phyloP scores from a whole-genome alignment of 306 rosid genomes.

The Mimosa pudica region DNA sequence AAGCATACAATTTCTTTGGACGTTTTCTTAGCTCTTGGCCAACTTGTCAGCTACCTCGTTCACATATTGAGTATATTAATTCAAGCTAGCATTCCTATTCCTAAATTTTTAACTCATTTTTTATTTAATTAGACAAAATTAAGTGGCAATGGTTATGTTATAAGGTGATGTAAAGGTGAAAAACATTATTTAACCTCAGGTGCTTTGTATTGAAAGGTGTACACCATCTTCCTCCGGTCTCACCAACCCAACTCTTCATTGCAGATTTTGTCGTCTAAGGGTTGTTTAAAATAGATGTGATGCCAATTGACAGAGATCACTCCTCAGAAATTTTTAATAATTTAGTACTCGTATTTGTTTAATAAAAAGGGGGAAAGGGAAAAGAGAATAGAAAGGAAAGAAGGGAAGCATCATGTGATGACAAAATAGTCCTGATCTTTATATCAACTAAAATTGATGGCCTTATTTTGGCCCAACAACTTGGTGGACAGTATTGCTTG shows the following conservation, averaged over 20 bases:
- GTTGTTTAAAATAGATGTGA: background rate
- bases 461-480: background rate
- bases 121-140: background rate
- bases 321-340: background rate
- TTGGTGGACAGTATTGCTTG: background rate
- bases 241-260: background rate
- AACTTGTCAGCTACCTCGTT: no score
- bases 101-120: background rate
- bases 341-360: no score
- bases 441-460: conserved; percentile 3
- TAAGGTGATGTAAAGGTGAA: background rate
- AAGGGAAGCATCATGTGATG: background rate
- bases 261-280: background rate
- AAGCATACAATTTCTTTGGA: no score
- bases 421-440: conserved; percentile 17
- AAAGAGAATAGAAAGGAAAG: background rate
- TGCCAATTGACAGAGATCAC: background rate
- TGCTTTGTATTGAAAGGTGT: background rate
- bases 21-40: no score
- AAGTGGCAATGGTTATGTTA: no score
- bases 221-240: background rate
- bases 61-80: no score
- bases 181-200: background rate
- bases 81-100: no score
- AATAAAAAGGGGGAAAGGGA: no score